Base-by-base conservation (phyloP, 768 basidiomycete genomes). In the Galerina sulciceps region DNA sequence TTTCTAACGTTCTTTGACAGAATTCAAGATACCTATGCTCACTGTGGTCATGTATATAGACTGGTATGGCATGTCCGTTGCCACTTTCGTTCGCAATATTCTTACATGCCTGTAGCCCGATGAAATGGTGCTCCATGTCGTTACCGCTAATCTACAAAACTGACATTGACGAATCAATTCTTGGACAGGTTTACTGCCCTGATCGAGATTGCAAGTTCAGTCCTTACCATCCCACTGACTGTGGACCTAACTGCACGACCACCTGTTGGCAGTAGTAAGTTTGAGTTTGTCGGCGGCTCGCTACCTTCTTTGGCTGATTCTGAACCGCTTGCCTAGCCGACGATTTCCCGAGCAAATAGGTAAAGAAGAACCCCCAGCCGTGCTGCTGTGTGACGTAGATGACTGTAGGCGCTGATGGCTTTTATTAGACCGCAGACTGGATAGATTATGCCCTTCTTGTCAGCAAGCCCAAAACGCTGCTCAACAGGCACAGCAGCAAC, bases 191-290 rank as follows among this genome's bases (percentile, higher is more conserved):
- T 53, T 79, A 81, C 63, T 91, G 90, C 73, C 85, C 83, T 50
- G 79, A 87, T 68, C 76, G 76, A 35, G 77, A 71, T 67, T 92
- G 90, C 82, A 90, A 81, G 71, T 91, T 91, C 77, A 91, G 90
- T 64, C 74, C 81, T 10, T 71, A 72, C 15, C 90, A 91, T 72
- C 86, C 86, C 31, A 63, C 52, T 23, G 75, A 84, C 57, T 91
- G 90, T 66, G 79, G 81, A 5, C 81, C 85, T 22, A 72, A 78
- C 26, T 91, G 90, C 73, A 75, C 69, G 31, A 75, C 68, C 22
- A 85, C 85, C 22, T 91, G 90, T 68, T 91, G 90, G 90, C 88
- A 90, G 73, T 89, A 89, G 90, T 91, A 71, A 75, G 89, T 72
- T 50, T 52, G 49, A 38, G 22, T 18, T 37, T 61, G 34, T 36